These are phyloP conservation scores for Cladosporium austrohemisphaericum DNA, from an alignment of 2,329 filamentous ascomycete species.

Conservation along the genomic window DNA sequence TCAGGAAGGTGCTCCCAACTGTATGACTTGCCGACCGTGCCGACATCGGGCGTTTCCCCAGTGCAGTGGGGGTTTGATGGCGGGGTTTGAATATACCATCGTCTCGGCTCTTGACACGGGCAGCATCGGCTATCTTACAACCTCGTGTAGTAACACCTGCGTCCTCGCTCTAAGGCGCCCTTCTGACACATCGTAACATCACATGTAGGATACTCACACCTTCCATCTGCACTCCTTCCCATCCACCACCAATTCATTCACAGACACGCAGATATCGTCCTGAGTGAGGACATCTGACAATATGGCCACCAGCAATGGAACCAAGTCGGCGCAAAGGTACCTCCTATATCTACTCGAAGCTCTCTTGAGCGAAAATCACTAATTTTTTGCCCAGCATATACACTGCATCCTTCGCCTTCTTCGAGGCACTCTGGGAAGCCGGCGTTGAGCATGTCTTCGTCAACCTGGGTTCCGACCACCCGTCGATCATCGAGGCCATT, in stretches of 20 bases:
- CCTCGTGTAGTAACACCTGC: too few relatives aligned
- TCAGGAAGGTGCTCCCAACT: too few relatives aligned
- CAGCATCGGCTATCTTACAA: constrained; percentile 6
- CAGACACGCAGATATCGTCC: not conserved
- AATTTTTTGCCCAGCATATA: constrained; percentile 41
- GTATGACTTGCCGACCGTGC: too few relatives aligned
- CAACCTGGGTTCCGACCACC: constrained; percentile 69
- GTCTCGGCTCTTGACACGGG: constrained; percentile 2
- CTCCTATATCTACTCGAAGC: not conserved
- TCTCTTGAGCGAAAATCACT: not conserved
- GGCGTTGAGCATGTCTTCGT: constrained; percentile 61
- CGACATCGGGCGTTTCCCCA: too few relatives aligned
- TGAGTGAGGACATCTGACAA: not conserved
- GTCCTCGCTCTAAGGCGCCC: not conserved
- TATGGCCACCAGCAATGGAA: constrained; percentile 6
- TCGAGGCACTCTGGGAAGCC: constrained; percentile 73
- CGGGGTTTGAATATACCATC: constrained; percentile 9
- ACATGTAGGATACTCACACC: not conserved
- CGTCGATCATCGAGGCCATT: constrained; percentile 75
- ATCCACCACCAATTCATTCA: not conserved
- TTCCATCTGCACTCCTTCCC: not conserved
- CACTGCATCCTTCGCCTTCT: constrained; percentile 76
- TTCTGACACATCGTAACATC: not conserved
- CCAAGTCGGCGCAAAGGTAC: not conserved
- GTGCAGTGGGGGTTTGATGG: too few relatives aligned